Evolutionary conservation across 192 early-diverging fungal species (phyloP), one percentile per base, ranked within the genome.

Genomic region (Coemansia guatemalensis): DNA sequence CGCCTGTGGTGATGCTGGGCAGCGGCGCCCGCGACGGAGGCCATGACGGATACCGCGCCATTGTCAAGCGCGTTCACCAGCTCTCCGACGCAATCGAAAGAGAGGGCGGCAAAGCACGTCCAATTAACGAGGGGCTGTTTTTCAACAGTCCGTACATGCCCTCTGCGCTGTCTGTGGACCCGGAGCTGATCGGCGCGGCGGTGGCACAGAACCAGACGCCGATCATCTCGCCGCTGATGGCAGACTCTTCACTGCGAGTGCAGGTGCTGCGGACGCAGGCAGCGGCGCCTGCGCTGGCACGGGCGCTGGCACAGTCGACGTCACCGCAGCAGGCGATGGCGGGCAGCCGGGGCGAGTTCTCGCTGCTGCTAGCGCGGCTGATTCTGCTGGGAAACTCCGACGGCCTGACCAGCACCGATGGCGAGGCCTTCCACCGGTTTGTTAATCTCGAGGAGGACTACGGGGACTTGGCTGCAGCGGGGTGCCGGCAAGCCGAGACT

Each of bases 371-470:
- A 84, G 93, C 53, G 86, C 91, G 26, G 70, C 92, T 64, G 81
- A 88, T 60, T 60, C 74, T 53, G 78, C 81, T 63, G 82, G 82
- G 61, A 58, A 54, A 12, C 64, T 61, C 12, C 79, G 85, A 64
- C 29, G 78, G 78, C 0, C 52, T 81, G 0, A 78, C 80, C 22
- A 81, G 83, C 3, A 68, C 14, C 76, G 85, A 60, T n/a, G 68
- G 62, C 17, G 17, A 25, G 0, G 77, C 73, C 21, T 84, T 87
- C 24, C 88, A 88, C 30, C 83, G 90, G 56, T 86, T 96, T 41
- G 81, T 95, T 30, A 96, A 95, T 58, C 81, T 95, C 11, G 83
- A 88, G 64, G 89, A 92, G 56, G 93, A 95, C 68, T 91, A 86
- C 60, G 70, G 64, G 8, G 63, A 76, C 3, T 83, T 95, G 18